Percentiles rank a stretch among this genome's conserved stretches.
Conservation (phyloP, 139 green algal genomes). For the Pseudopediastrum boryanum region DNA sequence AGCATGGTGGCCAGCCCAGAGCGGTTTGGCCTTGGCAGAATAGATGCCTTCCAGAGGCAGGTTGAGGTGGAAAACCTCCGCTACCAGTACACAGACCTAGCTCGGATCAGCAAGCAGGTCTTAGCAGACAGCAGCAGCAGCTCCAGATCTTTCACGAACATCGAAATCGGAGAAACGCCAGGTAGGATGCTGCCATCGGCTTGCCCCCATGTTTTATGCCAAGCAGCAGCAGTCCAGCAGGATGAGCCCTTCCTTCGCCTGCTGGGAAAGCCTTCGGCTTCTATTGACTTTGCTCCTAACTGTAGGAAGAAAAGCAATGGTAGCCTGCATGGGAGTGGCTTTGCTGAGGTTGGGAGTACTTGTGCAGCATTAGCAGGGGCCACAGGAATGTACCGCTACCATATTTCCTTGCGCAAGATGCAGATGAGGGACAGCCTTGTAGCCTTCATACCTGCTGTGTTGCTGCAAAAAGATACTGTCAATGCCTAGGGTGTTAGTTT, state of each 20-base stretch:
- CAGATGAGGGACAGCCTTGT: too few relatives aligned
- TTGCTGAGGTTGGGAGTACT: too few relatives aligned
- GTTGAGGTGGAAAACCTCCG: constrained; percentile 28
- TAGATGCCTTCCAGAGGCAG: constrained; percentile 1
- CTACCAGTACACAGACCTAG: constrained; percentile 12
- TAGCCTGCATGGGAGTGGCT: too few relatives aligned
- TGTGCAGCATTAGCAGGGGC: too few relatives aligned
- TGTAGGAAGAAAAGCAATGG: too few relatives aligned
- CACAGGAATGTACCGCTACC: too few relatives aligned
- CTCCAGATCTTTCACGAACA: neutral
- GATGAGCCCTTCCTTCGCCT: neutral
- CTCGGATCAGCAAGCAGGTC: neutral
- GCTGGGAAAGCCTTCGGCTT: neutral
- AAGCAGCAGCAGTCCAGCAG: neutral
- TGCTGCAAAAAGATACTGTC: too few relatives aligned
- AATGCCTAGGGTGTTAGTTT: too few relatives aligned
- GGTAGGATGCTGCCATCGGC: neutral
- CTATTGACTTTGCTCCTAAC: too few relatives aligned
- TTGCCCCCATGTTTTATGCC: neutral
- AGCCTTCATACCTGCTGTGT: too few relatives aligned
- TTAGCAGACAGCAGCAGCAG: neutral
- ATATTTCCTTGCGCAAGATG: too few relatives aligned
- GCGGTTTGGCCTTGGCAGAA: neutral
- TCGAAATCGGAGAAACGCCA: neutral
- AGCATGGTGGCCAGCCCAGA: constrained; percentile 11